Base-by-base conservation (phyloP, 225 moss, liverwort and hornwort species). In the Bryoerythrophyllum caledonicum region DNA sequence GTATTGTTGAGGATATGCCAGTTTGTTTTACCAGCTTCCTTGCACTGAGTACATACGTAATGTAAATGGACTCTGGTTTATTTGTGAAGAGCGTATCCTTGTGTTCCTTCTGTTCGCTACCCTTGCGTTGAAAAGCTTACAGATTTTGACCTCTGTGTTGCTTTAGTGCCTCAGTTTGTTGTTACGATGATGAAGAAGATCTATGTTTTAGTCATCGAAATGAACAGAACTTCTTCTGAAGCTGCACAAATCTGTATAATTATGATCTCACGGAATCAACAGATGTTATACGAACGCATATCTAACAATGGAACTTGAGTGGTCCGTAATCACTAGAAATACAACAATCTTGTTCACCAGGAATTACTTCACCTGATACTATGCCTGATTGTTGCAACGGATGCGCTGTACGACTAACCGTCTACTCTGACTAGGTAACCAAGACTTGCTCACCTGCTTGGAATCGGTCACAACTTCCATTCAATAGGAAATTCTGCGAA, bases 401-500 rank as follows among this genome's bases (percentile, higher is more conserved):
- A 66, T 28, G 17, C 13, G 12, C 15, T 59, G 28, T 60, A 67
- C 32, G 32, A 72, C 34, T 44, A 48, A 57, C 44, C 32, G 74
- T 28, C 53, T 44, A 15, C 53, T 76, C 67, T 55, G 23, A 60
- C 21, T 67, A 71, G 28, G 51, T 75, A 58, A 65, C 76, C 71
- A 65, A 49, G 11, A 23, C 38, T 44, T 56, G 63, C 57, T 68
- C 68, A 63, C 37, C 53, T 61, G 61, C 19, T 58, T 52, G 32
- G 41, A 34, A 23, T 76, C 48, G 82, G 74, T 76, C 73, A 76
- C 37, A 10, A 55, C 54, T 61, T 73, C 40, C 73, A 52, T n/a
- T 79, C 85, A 70, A 70, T 76, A 21, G 79, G 78, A 78, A 59
- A 28, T 10, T 41, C 23, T 65, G 25, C 24, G 41, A 41, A 65